Evolutionary conservation across 1,284 basidiomycete genomes (phyloP), one percentile per base, ranked within the genome.

Genomic region (Porodaedalea pini): DNA sequence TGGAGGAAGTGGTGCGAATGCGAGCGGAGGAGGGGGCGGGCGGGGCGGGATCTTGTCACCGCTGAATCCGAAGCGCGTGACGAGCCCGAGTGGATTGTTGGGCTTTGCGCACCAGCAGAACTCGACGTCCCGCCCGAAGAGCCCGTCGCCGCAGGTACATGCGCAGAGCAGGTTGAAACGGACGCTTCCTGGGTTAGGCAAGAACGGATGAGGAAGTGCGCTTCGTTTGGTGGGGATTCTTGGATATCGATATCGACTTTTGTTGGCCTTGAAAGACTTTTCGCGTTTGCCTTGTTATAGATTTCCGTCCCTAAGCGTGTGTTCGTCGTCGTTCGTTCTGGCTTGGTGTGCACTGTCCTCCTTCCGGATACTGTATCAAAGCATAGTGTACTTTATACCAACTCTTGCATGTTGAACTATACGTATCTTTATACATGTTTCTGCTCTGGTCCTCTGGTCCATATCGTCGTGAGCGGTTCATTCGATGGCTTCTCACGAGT

Each of bases 41-140:
- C 36, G 45, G 27, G 44, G 56, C 19, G 51, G 57, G 17, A 54
- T 59, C 6, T 45, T 59, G 21, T 59, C 57, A 19, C 57, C 57
- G 21, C 34, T 59, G 19, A 59, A 59, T 32, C 57, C 57, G n/a
- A 55, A 49, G 47, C 45, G 57, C 7, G 53, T 50, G 44, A 44
- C 57, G 44, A 58, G 45, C 27, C 44, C 57, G 37, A 52, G 49
- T 36, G 49, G 27, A 19, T 25, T 58, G 25, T 36, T 58, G 10
- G 51, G 51, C 19, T 54, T 58, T n/a, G 43, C 52, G 6, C 44
- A 53, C 15, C 51, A 54, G 32, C 45, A 54, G 29, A 37, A 31
- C 29, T 13, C 56, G 43, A 27, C 31, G 17, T 31, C 56, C 15
- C 41, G 57, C 1, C 31, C 56, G 21, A 57, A 57, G 50, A 57